phyloP scores from a whole-genome alignment of 768 basidiomycete genomes.

The Clitopilus passeckerianus region DNA sequence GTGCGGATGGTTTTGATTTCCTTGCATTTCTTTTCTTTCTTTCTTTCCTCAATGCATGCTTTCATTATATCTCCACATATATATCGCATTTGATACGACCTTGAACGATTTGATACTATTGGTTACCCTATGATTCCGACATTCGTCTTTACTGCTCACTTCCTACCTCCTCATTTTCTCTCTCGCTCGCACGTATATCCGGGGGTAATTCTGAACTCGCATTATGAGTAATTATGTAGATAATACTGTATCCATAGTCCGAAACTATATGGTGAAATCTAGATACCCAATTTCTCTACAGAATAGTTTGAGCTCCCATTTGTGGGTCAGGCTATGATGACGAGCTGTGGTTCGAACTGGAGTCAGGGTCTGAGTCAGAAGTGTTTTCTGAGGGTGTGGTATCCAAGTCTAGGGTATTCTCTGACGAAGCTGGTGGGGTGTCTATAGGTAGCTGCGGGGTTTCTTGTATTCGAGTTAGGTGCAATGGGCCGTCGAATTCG shows the following conservation, averaged over 20 bases:
- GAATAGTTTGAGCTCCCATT: no score
- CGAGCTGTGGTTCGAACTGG: neutral
- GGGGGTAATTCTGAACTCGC: neutral
- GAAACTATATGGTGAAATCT: neutral
- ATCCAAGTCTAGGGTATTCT: neutral
- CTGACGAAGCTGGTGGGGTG: neutral
- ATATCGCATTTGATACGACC: neutral
- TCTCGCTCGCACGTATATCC: neutral
- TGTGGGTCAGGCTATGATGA: no score
- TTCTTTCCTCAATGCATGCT: neutral
- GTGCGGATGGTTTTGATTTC: neutral
- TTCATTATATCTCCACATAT: neutral
- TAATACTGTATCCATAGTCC: neutral
- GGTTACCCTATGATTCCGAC: neutral
- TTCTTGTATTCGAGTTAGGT: slow-evolving; percentile 34
- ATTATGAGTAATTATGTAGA: neutral
- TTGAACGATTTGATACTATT: neutral
- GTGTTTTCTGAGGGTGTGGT: neutral
- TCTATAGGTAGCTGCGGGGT: neutral
- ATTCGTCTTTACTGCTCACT: neutral
- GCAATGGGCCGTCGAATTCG: slow-evolving; percentile 58
- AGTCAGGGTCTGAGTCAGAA: neutral
- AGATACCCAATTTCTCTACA: neutral
- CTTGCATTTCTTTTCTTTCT: neutral
- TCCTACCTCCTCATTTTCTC: neutral